Evolutionary conservation across 73 alveolate species (phyloP), one percentile per base, ranked within the genome.

Genomic region (Paramecium pentaurelia): DNA sequence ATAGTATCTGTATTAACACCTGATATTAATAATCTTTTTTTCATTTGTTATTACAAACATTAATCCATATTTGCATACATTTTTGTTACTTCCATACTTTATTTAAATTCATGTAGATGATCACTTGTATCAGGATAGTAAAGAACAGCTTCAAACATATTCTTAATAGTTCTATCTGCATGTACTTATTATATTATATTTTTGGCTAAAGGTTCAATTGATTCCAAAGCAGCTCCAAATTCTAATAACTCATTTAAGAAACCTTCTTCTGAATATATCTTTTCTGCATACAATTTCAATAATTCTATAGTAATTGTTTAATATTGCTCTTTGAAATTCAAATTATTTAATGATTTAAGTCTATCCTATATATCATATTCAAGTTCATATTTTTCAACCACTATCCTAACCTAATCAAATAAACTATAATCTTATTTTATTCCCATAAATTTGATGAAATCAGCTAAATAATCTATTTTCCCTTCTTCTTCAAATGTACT

Each of bases 1-100:
- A 89, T 89, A 28, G 86, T 89, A 25, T 77, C 88, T 12, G 94
- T 89, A 42, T 71, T 89, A 2, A 89, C 91, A 27, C 94, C 94
- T 58, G 92, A 64, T 40, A 89, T 89, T 8, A 89, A 32, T 37
- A 89, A 51, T 71, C 94, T 70, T 34, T 89, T 71, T 18, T 51
- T 89, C 71, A 89, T 89, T 30, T 70, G 6, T 37, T 49, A 25
- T 70, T 60, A 47, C 30, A 89, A 71, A 45, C 49, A 71, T 18
- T 49, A 51, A 25, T 83, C 77, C 58, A 89, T 25, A n/a, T 89
- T 88, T 10, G 47, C 34, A 47, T 45, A 80, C 91, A 80, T 80
- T 36, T 80, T 80, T 1, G 91, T 80, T 10, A 27, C 30, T 47
- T 80, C 47, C 71, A 80, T 47, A 4, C 64, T 80, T 1, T 6